Evolutionary conservation across 805 yeast genomes (phyloP), one percentile per base, ranked within the genome.

Genomic region (Candida ovalis): DNA sequence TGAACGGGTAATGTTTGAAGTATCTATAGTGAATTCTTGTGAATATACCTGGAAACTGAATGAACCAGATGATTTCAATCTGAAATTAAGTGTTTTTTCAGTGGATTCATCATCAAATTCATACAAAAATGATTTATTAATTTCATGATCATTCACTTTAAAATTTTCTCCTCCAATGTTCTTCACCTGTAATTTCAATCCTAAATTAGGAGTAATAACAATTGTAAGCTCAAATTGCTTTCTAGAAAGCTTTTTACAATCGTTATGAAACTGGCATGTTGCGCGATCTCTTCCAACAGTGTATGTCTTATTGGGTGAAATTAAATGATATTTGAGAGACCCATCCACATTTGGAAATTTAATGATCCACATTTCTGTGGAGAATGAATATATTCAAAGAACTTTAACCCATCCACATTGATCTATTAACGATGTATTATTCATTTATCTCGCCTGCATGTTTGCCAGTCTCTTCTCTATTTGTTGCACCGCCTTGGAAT

Each of bases 291-390:
- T 22, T 23, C 41, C 41, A n/a, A 39, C 19, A 4, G 19, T 39
- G 28, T 24, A 39, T 3, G 10, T 17, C 10, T 24, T 39, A 19
- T 22, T 39, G 10, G 41, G 17, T 23, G 23, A 3, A 15, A 39
- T 17, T 23, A 39, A n/a, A 23, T 39, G 41, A 15, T 39, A 21
- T 30, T 41, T 41, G 4, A 22, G 25, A 28, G 33, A 23, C 12
- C 37, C 37, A 19, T 32, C 27, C 18, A 15, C 15, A 15, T n/a
- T 13, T 15, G 43, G 43, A 30, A 41, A 41, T n/a, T 41, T 22
- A n/a, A 41, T 28, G 4, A 41, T 30, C 43, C 43, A 41, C 43
- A 41, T 41, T 4, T 6, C 17, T n/a, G n/a, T n/a, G n/a, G n/a
- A n/a, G n/a, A n/a, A n/a, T 25, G 10, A 25, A 25, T 25, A 7